These are phyloP conservation scores for Balansia obtecta DNA, from an alignment of 2,329 filamentous ascomycete genomes.

Conservation along the genomic window DNA sequence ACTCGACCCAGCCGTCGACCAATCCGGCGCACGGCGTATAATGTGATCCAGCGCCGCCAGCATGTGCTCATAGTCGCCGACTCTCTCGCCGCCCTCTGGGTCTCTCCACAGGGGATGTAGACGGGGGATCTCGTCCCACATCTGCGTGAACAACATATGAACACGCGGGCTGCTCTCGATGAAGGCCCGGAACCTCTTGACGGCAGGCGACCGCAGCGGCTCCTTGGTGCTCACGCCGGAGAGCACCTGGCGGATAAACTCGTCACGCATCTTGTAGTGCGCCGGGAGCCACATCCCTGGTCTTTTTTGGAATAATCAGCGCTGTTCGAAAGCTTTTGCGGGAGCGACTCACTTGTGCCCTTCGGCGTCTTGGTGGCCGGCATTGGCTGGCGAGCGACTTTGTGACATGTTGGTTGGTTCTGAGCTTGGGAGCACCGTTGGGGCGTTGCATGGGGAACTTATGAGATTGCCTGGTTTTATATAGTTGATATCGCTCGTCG, in stretches of 20 bases:
- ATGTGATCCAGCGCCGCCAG: background rate
- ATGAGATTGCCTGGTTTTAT: too few relatives aligned
- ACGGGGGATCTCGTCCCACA: constrained; percentile 45
- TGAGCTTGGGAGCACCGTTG: too few relatives aligned
- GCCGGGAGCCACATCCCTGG: background rate
- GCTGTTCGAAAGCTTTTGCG: background rate
- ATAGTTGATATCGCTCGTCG: too few relatives aligned
- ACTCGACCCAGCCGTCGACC: background rate
- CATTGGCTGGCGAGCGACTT: too few relatives aligned
- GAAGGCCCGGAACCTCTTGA: constrained; percentile 51
- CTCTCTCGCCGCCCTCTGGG: background rate
- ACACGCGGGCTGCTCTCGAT: constrained; percentile 52
- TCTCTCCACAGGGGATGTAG: background rate
- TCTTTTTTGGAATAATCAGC: too few relatives aligned
- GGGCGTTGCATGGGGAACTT: too few relatives aligned
- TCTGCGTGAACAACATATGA: constrained; percentile 54
- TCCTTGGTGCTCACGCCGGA: background rate
- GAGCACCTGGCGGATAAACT: background rate
- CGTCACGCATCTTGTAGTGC: background rate
- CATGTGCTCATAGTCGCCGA: background rate
- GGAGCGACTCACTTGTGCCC: background rate
- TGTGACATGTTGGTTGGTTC: too few relatives aligned
- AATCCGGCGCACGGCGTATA: background rate
- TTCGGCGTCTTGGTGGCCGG: background rate
- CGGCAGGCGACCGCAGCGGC: constrained; percentile 19